phyloP scores from a whole-genome alignment of 345 rosid genomes.

The Populus deltoides region DNA sequence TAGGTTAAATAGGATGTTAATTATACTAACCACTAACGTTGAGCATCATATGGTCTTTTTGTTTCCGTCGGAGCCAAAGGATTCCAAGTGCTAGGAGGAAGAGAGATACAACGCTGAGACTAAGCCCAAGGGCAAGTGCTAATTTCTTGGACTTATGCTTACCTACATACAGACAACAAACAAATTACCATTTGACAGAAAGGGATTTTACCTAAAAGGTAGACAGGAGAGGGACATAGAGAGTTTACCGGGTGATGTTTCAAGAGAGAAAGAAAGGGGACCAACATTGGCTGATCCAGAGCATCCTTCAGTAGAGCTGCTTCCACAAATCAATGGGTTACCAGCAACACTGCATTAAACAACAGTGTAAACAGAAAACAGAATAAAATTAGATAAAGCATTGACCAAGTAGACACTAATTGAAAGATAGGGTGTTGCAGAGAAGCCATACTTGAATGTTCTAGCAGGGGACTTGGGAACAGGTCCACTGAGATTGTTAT shows the following conservation, averaged over 20 bases:
- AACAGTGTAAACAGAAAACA: slow-evolving; percentile 9
- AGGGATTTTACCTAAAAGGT: neutral
- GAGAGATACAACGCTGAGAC: slow-evolving; percentile 52
- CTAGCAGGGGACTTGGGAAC: slow-evolving; percentile 73
- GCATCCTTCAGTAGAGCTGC: slow-evolving; percentile 50
- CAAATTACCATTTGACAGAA: neutral
- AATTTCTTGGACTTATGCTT: slow-evolving; percentile 58
- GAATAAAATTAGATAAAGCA: neutral
- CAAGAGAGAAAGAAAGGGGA: slow-evolving; percentile 49
- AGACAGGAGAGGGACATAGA: neutral
- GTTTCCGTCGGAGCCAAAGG: slow-evolving; percentile 56
- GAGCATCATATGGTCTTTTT: slow-evolving; percentile 36
- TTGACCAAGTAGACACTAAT: neutral
- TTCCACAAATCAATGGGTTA: slow-evolving; percentile 76
- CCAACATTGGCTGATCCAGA: slow-evolving; percentile 51
- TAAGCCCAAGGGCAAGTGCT: slow-evolving; percentile 66
- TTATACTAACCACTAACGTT: slow-evolving; percentile 50
- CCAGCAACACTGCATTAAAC: slow-evolving; percentile 64
- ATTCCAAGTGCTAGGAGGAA: slow-evolving; percentile 46
- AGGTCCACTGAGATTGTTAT: slow-evolving; percentile 86
- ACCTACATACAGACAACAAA: slow-evolving; percentile 22
- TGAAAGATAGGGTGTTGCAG: neutral
- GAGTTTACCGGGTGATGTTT: slow-evolving; percentile 53
- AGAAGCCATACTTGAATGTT: slow-evolving; percentile 63
- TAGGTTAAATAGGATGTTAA: neutral